A percentile compares a stretch with the other conserved stretches of the same genome.
These are phyloP conservation scores for Friedmanniomyces endolithicus DNA, from an alignment of 495 filamentous ascomycete genomes.

Conservation along the genomic window DNA sequence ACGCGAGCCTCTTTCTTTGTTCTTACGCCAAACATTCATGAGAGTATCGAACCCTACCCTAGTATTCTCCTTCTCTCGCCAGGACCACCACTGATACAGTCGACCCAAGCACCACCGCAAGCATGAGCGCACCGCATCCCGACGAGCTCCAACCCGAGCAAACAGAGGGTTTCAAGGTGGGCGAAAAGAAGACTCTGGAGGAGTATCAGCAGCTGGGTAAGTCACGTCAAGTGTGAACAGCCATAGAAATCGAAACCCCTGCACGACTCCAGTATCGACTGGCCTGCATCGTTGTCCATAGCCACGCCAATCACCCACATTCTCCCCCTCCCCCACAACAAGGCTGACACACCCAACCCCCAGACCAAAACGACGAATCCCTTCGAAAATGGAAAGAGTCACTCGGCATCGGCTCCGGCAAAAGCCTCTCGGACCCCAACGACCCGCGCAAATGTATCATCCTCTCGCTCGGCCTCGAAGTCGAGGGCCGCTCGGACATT, in stretches of 20 bases:
- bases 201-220: conserved; percentile 84
- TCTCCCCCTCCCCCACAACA: background rate
- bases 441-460: conserved; percentile 82
- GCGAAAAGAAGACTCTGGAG: conserved; percentile 91
- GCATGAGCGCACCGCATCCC: conserved; percentile 52
- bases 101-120: conserved; percentile 22
- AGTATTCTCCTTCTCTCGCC: too few relatives aligned
- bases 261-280: too few relatives aligned
- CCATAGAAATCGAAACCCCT: too few relatives aligned
- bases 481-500: conserved; percentile 66
- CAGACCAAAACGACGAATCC: conserved; percentile 71
- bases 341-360: background rate
- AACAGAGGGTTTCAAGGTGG: conserved; percentile 93
- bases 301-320: background rate
- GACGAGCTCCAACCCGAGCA: conserved; percentile 77
- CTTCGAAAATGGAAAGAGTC: conserved; percentile 95
- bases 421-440: conserved; percentile 40
- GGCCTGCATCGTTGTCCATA: too few relatives aligned
- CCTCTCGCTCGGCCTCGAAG: conserved; percentile 71
- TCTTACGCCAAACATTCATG: background rate
- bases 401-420: conserved; percentile 60
- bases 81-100: background rate
- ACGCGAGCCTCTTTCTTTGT: too few relatives aligned
- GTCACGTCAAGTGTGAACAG: background rate
- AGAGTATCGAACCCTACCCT: background rate